Evolutionary conservation across 1,284 basidiomycete genomes (phyloP), one percentile per base, ranked within the genome.

Genomic region (Microbotryum scabiosae): DNA sequence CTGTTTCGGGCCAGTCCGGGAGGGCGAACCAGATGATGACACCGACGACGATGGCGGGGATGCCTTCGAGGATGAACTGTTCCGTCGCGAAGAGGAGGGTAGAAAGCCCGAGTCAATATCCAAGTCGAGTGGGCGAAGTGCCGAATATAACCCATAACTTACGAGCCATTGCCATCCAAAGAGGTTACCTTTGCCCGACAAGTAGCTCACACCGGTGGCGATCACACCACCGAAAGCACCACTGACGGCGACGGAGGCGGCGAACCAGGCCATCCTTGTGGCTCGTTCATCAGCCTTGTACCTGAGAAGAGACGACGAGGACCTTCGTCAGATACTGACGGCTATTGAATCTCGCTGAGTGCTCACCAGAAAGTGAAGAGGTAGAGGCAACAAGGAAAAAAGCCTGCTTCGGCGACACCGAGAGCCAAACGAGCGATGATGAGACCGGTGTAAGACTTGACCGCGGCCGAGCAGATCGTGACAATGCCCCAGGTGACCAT

Each of bases 61-160:
- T 73, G 56, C 80, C 80, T 64, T 81, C 80, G 48, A 81, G 73
- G 60, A 81, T 74, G 73, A 81, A 81, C 26, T 69, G 66, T 54
- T n/a, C 44, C 54, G 30, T 30, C 8, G 64, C 2, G 23, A 46
- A 26, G 26, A 18, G 12, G 20, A 12, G 25, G 30, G 45, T 10
- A 46, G 30, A 5, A 49, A 25, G 23, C 28, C 9, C 36, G 25
- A 44, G 18, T 47, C 30, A 36, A 32, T 18, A 5, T 41, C 12
- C 2, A 41, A 30, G 36, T 18, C 32, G 23, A 43, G n/a, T 6
- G 28, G 43, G 48, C 4, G 16, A 10, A 12, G 26, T 1, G 12
- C 7, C 12, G 26, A 5, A 18, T 10, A 41, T 25, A 18, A 26
- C 14, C 16, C 25, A 18, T 2, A 8, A 41, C 56, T 44, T 10